phyloP scores from a whole-genome alignment of 2,329 filamentous ascomycete species.

The Xylaria sp. region DNA sequence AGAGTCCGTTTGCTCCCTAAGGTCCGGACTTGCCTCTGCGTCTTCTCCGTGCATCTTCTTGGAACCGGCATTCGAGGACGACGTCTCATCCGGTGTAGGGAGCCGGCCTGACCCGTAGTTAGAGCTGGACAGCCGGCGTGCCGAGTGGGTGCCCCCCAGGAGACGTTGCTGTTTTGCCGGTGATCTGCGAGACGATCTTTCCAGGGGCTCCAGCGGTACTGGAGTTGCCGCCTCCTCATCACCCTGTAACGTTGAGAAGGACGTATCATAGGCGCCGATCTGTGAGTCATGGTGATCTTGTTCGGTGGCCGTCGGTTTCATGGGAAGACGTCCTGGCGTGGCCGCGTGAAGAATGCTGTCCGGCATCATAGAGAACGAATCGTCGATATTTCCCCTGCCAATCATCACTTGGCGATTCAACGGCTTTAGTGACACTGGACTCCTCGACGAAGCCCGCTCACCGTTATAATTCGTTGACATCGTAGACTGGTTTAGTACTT shows the following conservation, averaged over 20 bases:
- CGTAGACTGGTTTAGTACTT: constrained; percentile 6
- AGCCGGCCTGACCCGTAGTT: constrained; percentile 37
- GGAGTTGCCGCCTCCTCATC: constrained; percentile 46
- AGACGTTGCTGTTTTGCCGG: constrained; percentile 13
- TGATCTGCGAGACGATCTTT: background rate
- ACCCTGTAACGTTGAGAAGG: constrained; percentile 53
- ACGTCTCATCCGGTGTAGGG: constrained; percentile 49
- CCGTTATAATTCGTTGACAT: constrained; percentile 8
- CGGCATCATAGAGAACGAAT: constrained; percentile 35
- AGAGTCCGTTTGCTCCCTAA: constrained; percentile 12
- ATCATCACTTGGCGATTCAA: constrained; percentile 34
- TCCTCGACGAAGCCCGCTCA: constrained; percentile 25
- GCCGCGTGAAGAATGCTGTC: constrained; percentile 32
- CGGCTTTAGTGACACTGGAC: constrained; percentile 34
- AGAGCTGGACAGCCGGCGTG: constrained; percentile 35
- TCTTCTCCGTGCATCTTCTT: constrained; percentile 28
- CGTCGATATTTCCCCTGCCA: constrained; percentile 31
- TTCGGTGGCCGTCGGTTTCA: constrained; percentile 16
- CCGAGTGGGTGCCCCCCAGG: constrained; percentile 21
- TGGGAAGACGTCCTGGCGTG: constrained; percentile 28
- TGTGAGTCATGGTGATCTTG: constrained; percentile 27
- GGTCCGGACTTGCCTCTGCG: constrained; percentile 7
- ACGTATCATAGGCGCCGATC: constrained; percentile 45
- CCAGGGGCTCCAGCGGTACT: constrained; percentile 26
- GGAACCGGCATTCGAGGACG: constrained; percentile 35